phyloP scores from a whole-genome alignment of 352 stramenopile species.

The Pythium angustatum region DNA sequence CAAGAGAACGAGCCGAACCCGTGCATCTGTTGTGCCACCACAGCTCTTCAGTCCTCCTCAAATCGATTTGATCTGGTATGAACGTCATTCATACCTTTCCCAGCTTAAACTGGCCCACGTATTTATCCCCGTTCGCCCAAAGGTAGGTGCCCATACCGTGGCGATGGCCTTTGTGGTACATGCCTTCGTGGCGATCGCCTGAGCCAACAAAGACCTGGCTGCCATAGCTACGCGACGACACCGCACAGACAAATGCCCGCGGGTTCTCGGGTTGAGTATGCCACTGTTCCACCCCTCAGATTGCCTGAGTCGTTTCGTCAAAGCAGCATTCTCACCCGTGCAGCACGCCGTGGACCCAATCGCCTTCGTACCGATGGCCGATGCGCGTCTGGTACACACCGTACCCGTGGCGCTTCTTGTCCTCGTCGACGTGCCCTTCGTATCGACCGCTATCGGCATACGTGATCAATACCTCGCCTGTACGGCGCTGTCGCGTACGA shows the following conservation, averaged over 20 bases:
- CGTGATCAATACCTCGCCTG: constrained; percentile 35
- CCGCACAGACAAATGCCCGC: constrained; percentile 7
- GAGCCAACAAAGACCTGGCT: constrained; percentile 81
- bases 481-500: constrained; percentile 40
- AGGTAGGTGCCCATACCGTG: constrained; percentile 85
- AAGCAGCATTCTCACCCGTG: constrained; percentile 66
- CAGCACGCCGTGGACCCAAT: constrained; percentile 80
- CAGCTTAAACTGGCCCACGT: constrained; percentile 81
- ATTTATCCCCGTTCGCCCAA: constrained; percentile 90
- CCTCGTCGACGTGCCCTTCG: constrained; percentile 51
- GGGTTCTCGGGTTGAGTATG: constrained; percentile 10
- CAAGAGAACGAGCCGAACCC: constrained; percentile 70
- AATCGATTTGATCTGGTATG: no score
- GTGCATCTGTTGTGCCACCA: constrained; percentile 55
- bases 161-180: constrained; percentile 85
- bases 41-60: no score
- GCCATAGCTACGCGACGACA: constrained; percentile 58
- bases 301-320: constrained; percentile 24
- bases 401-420: constrained; percentile 58
- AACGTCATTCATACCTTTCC: constrained; percentile 68
- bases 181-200: constrained; percentile 84
- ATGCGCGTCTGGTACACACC: constrained; percentile 52
- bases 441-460: constrained; percentile 76
- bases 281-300: constrained; percentile 26
- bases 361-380: constrained; percentile 77